Conservation (phyloP, 106 monocot species). For the Gastrodia elata region DNA sequence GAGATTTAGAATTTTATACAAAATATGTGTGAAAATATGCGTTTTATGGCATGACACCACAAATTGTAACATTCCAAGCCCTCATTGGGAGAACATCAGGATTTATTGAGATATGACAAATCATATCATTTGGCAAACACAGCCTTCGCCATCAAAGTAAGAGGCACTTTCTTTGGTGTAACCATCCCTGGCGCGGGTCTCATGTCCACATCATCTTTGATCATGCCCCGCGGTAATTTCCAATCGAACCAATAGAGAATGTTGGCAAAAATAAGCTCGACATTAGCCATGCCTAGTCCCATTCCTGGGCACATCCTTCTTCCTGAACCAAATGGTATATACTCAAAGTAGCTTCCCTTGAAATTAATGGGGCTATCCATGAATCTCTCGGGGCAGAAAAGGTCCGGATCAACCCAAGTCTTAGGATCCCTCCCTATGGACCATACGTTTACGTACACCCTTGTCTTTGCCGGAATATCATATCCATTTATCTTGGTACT, state of each 20-base stretch:
- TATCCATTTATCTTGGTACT: conserved; percentile 10
- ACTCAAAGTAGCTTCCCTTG: conserved; percentile 20
- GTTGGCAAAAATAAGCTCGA: conserved; percentile 24
- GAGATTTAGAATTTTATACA: too few relatives aligned
- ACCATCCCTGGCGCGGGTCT: conserved; percentile 11
- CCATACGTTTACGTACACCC: conserved; percentile 32
- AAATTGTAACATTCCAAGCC: too few relatives aligned
- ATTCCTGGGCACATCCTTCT: conserved; percentile 16
- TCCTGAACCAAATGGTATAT: conserved; percentile 21
- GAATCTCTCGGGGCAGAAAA: conserved; percentile 18
- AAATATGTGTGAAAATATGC: too few relatives aligned
- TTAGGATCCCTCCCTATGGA: conserved; percentile 24
- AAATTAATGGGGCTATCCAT: conserved; percentile 7
- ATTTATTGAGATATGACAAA: too few relatives aligned
- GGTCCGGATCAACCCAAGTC: conserved; percentile 21
- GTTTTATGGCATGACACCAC: too few relatives aligned
- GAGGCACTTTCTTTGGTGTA: not conserved
- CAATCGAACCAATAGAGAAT: conserved; percentile 20
- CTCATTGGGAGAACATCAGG: too few relatives aligned
- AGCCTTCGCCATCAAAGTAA: too few relatives aligned
- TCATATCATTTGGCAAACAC: too few relatives aligned
- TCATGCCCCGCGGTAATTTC: conserved; percentile 10
- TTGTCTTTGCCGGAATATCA: conserved; percentile 11
- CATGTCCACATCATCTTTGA: conserved; percentile 19
- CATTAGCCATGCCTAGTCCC: not conserved